Base-by-base conservation (phyloP, 345 rosid species). In the Erucastrum elatum region DNA sequence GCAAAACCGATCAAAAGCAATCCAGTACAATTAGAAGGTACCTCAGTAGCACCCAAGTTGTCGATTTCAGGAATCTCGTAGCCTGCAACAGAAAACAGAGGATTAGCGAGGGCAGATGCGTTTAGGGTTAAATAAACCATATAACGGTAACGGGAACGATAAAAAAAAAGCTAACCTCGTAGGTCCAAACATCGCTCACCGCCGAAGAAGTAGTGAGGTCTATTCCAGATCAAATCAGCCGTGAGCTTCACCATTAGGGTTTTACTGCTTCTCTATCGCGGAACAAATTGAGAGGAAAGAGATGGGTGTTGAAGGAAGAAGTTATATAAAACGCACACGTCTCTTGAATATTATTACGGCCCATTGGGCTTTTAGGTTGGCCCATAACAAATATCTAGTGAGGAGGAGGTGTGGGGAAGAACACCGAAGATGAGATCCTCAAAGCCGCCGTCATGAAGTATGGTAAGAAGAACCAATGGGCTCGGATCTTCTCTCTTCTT, bases 351-450 rank as follows among this genome's bases (percentile, higher is more conserved):
- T 51, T 62, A 46, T 34, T 5, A 41, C 8, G 63, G 77, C 81
- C 81, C 77, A 72, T 49, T 66, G 77, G 77, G 62, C 68, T 41
- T 0, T 17, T 58, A 0, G 26, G 26, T 44, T 1, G 77, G 64
- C 82, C 77, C 74, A 66, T 56, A 13, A 56, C 6, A 12, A 12
- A 8, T 21, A 21, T 21, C 21, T 21, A 21, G 21, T 21, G 21
- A 21, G 21, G 93, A 78, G 98, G 99, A 55, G 97, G 98, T 13
- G 99, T 96, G 53, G 93, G 99, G 99, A 96, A 93, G 90, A 96
- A 96, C 97, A 96, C 98, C 70, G 99, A 96, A 86, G 99, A 93
- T 89, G 99, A 93, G 88, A 96, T 96, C 68, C 88, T 96, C 34
- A 96, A 93, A 58, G 98, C 99, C 46, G 98, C 97, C 17, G 98